Base-by-base conservation (phyloP, 163 green algal genomes). In the Scenedesmus sp. region DNA sequence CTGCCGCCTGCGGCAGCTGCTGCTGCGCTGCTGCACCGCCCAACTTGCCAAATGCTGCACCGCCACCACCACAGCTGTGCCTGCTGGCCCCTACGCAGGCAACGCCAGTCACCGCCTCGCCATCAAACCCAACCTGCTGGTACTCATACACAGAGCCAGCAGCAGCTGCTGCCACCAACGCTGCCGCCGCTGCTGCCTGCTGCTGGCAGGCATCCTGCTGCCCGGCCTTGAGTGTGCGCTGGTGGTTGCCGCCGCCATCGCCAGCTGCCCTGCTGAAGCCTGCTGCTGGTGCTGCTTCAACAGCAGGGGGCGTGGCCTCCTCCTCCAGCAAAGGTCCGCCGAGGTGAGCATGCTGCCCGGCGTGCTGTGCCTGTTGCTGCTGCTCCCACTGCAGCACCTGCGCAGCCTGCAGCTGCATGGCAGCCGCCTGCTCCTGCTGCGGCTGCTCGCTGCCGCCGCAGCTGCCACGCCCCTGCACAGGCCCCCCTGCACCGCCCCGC, bases 51-150 rank as follows among this genome's bases (percentile, higher is more conserved):
- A 0, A 1, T 33, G 18, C 6, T 43, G 40, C 42, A 40, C 40
- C 35, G 76, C 49, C 33, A 46, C n/a, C 30, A 1, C 42, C 42
- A 42, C 42, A 72, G 61, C 59, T 46, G 24, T 46, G 53, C 42
- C 65, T 81, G 30, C 65, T 70, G 33, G 43, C 26, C 5, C 37
- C 43, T 30, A 83, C 65, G 13, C 30, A 15, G 15, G 43, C 84
- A 0, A 68, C 83, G 30, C 84, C 84, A 1, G 49, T 40, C 15
- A 89, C 84, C 6, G 5, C 46, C 84, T 89, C 84, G 13, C 84
- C 84, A 24, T 44, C 84, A 70, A 82, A 89, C 30, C 84, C 84
- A 46, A 89, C 84, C 40, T 89, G 84, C 65, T 89, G 84, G 84
- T 40, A 89, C 40, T 89, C 84, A 43, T 89, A 89, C 30, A 89